Conservation (phyloP, 2,329 filamentous ascomycete species). For the Aspergillus brunneoviolaceus region DNA sequence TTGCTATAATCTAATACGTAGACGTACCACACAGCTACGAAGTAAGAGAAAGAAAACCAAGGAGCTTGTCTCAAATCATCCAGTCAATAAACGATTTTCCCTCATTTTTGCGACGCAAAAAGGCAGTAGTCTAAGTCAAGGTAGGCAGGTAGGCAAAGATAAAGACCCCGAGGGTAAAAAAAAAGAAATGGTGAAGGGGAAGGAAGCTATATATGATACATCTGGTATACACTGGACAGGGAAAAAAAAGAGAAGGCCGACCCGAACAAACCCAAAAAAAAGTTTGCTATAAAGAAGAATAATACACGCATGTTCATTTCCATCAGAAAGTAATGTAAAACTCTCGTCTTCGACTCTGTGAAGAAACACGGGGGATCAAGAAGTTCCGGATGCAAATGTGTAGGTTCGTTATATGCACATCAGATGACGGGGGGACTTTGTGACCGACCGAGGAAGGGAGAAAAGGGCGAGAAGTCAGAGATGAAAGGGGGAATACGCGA, state of each 20-base stretch:
- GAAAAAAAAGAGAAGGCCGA: background rate
- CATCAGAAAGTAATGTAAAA: background rate
- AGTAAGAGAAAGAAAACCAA: too few relatives aligned
- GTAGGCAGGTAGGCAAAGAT: too few relatives aligned
- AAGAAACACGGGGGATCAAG: background rate
- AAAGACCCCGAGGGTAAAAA: background rate
- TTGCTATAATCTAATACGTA: too few relatives aligned
- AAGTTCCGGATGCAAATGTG: too few relatives aligned
- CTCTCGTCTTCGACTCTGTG: too few relatives aligned
- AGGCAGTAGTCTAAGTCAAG: too few relatives aligned
- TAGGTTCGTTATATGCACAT: too few relatives aligned
- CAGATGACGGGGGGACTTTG: too few relatives aligned
- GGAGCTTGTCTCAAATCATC: too few relatives aligned
- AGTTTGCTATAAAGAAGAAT: background rate
- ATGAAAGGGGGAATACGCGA: constrained; percentile 7
- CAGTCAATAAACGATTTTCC: background rate
- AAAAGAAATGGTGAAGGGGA: background rate
- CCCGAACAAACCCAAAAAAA: background rate
- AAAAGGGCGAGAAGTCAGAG: background rate
- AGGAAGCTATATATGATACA: background rate
- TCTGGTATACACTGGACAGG: background rate
- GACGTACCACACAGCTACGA: too few relatives aligned
- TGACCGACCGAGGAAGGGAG: background rate
- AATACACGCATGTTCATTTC: too few relatives aligned
- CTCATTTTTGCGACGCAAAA: background rate